phyloP scores from a whole-genome alignment of 371 early-diverging fungal genomes.

The Capniomyces stellatus region DNA sequence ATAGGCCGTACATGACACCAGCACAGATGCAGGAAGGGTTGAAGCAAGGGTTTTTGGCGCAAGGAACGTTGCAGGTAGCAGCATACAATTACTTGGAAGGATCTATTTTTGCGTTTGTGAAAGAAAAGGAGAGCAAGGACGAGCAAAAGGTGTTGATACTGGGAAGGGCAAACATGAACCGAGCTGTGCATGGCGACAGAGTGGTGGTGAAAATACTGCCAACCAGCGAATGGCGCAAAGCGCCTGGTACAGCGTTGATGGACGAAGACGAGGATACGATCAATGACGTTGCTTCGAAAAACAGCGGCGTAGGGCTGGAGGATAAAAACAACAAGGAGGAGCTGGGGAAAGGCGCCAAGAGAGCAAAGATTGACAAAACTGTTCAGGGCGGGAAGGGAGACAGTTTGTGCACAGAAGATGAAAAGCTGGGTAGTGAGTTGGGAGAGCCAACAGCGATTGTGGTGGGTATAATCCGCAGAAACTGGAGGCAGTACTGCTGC shows the following conservation, averaged over 20 bases:
- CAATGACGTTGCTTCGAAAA: slow-evolving; percentile 29
- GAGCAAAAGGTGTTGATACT: slow-evolving; percentile 52
- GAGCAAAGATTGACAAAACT: slow-evolving; percentile 13
- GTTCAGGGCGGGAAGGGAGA: slow-evolving; percentile 4
- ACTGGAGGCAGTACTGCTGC: slow-evolving; percentile 89
- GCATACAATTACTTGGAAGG: slow-evolving; percentile 78
- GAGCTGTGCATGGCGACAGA: slow-evolving; percentile 79
- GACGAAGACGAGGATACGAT: slow-evolving; percentile 40
- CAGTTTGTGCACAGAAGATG: too few species aligned
- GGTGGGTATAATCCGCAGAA: slow-evolving; percentile 82
- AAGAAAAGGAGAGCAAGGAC: slow-evolving; percentile 32
- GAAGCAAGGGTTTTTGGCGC: slow-evolving; percentile 53
- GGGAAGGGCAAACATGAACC: slow-evolving; percentile 71
- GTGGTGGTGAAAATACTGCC: slow-evolving; percentile 77
- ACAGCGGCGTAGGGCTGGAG: slow-evolving; percentile 12
- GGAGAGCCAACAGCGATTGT: slow-evolving; percentile 64
- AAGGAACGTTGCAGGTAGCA: slow-evolving; percentile 67
- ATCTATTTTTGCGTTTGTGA: slow-evolving; percentile 47
- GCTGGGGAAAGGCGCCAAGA: slow-evolving; percentile 19
- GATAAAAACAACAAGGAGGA: slow-evolving; percentile 4
- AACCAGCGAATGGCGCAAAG: slow-evolving; percentile 56
- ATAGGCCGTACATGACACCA: slow-evolving; percentile 42
- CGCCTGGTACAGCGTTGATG: slow-evolving; percentile 47
- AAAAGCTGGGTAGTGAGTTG: slow-evolving; percentile 8
- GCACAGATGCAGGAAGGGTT: slow-evolving; percentile 68